Base-by-base conservation (phyloP, 345 rosid species). In the Pistacia integerrima region DNA sequence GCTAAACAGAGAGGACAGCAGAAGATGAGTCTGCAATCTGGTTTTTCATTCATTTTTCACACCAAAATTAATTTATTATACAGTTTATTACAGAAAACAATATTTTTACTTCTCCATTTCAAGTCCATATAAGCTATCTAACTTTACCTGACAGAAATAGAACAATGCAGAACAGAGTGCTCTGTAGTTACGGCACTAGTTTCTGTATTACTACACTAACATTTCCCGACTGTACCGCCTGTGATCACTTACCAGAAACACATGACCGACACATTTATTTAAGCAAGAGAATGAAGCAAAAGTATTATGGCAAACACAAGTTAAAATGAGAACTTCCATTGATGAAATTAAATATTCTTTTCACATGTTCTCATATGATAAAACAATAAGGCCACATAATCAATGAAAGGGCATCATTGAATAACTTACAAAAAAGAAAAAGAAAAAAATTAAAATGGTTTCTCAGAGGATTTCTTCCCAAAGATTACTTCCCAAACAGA, bases 401-500 rank as follows among this genome's bases (percentile, higher is more conserved):
- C 54, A 20, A 30, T 6, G 12, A 3, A 4, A 55, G 17, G 55
- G 51, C 41, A n/a, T 38, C 38, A 65, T 28, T 14, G 41, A 66
- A 75, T 2, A 75, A 75, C 17, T 66, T 41, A 38, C 60, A 56
- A 38, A 35, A 33, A 11, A 59, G 35, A 75, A 22, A 54, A 35
- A 11, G 11, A 65, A 35, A 66, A 56, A 58, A 16, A 67, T 84
- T 79, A 84, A 77, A 88, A 79, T n/a, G 80, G 80, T 35, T 49
- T 74, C 49, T 68, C 63, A 1, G 77, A 72, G 64, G 87, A 76
- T 80, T 90, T 92, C 84, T 85, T 85, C 74, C 91, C 90, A 79
- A 87, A 87, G 6, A 93, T 85, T 63, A 89, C 97, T 82, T 93
- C 94, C 94, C 91, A 89, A 68, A 91, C 87, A 20, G 72, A 64